Evolutionary conservation across 805 yeast genomes (phyloP), one percentile per base, ranked within the genome.

Genomic region (Tetrapisispora taiwanensis): DNA sequence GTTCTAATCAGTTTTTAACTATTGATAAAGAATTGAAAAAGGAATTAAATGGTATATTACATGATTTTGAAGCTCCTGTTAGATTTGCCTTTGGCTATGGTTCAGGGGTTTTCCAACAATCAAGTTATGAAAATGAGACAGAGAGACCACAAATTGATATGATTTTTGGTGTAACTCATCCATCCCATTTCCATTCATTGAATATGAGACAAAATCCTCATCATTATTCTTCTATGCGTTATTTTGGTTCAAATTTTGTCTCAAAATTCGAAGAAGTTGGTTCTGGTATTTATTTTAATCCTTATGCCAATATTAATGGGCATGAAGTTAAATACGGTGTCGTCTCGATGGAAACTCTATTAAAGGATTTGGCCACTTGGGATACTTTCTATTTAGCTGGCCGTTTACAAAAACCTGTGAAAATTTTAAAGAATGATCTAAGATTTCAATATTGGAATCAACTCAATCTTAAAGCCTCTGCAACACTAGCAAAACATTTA

Each of bases 221-320:
- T 8, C 97, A 92, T 62, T 92, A 92, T 58, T 88, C 97, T 7
- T 68, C 74, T 5, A 52, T 87, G 42, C 71, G 74, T 47, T 64
- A 59, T 43, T 69, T 83, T 22, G 94, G 95, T 0, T 66, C 84
- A 1, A 64, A 71, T 13, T 68, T 73, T 1, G 72, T 85, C 8
- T 67, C 80, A 3, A 64, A 61, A 46, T 73, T 83, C 15, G 88
- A 82, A 58, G 74, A 76, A 30, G 50, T 75, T 17, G 96, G 95
- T 1, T 92, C 95, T 0, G 96, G 97, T 7, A 83, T 90, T 3
- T 92, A 90, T 62, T 92, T 86, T 70, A 92, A 92, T 58, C 97
- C 98, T 3, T 92, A 75, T 62, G 87, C 85, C 7, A 71, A 74
- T 37, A 70, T 88, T 43, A 70, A 74, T 43, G 76, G 78, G 9